These are phyloP conservation scores for Chloranthus sessilifolius DNA, from an alignment of 164 flowering plant species.

Conservation along the genomic window DNA sequence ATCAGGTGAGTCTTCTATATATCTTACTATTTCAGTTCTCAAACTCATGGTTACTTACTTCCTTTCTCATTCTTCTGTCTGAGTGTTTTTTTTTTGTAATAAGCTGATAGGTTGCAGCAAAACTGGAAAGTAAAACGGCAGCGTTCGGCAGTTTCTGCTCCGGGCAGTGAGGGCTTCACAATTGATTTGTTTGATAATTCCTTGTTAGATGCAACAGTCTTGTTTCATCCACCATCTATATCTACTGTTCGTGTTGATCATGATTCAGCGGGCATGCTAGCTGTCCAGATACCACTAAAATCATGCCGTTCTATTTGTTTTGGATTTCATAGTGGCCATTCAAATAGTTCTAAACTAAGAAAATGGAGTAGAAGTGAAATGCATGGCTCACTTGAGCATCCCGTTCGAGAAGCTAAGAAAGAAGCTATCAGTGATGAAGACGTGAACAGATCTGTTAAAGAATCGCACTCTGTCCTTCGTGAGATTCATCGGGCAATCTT, in stretches of 20 bases:
- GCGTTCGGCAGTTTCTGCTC: constrained; percentile 52
- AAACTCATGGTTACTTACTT: neutral
- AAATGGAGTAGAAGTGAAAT: constrained; percentile 18
- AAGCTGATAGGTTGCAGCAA: constrained; percentile 79
- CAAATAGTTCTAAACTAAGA: constrained; percentile 18
- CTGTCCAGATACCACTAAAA: constrained; percentile 61
- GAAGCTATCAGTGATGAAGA: constrained; percentile 39
- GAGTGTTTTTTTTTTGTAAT: constrained; percentile 18
- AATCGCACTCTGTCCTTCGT: constrained; percentile 61
- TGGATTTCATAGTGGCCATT: constrained; percentile 48
- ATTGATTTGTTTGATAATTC: constrained; percentile 82
- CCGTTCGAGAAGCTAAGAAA: constrained; percentile 29
- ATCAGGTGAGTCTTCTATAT: constrained; percentile 50
- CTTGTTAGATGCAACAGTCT: constrained; percentile 37
- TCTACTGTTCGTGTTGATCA: constrained; percentile 74
- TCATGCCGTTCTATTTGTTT: constrained; percentile 64
- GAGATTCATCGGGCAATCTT: constrained; percentile 78
- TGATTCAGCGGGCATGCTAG: constrained; percentile 85
- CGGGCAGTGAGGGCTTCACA: constrained; percentile 78
- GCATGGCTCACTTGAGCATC: constrained; percentile 15
- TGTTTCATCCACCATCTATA: constrained; percentile 50
- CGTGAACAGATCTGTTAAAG: constrained; percentile 44
- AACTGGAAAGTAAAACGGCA: constrained; percentile 97
- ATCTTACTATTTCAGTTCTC: neutral
- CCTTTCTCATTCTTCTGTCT: constrained; percentile 2